phyloP scores from a whole-genome alignment of 805 yeast species.

The Starmerella geochares region DNA sequence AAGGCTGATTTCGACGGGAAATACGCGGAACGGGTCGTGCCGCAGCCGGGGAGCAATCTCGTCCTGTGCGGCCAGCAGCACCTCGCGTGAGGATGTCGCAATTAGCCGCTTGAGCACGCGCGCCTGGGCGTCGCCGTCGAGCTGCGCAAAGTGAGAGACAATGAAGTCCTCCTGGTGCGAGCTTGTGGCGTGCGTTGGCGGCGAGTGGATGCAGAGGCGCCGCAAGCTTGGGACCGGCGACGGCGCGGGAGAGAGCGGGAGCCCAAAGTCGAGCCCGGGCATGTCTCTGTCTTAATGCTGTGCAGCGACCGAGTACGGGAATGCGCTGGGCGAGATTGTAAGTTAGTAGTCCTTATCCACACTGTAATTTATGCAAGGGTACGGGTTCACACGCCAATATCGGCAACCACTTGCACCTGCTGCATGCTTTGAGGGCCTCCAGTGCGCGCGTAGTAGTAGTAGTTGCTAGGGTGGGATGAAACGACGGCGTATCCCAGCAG shows the following conservation, averaged over 20 bases:
- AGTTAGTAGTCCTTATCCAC: neutral
- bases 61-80: constrained; percentile 26
- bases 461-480: too few species aligned
- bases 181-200: neutral
- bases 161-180: constrained; percentile 11
- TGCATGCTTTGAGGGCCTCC: too few species aligned
- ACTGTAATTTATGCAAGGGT: constrained; percentile 2
- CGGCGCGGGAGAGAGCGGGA: constrained; percentile 29
- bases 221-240: constrained; percentile 27
- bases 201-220: constrained; percentile 9
- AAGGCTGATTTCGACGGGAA: constrained; percentile 75
- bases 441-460: too few species aligned
- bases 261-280: constrained; percentile 6
- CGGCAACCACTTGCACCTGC: too few species aligned
- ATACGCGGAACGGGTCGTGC: constrained; percentile 36
- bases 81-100: constrained; percentile 25
- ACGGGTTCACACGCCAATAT: neutral
- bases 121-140: constrained; percentile 20
- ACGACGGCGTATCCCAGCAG: too few species aligned
- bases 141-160: constrained; percentile 18
- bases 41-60: constrained; percentile 33
- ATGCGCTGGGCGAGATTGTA: too few species aligned
- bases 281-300: neutral
- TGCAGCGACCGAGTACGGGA: too few species aligned
- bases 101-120: constrained; percentile 25